These are phyloP conservation scores for Tephrocybe sp. DNA, from an alignment of 768 basidiomycete species.

Conservation along the genomic window DNA sequence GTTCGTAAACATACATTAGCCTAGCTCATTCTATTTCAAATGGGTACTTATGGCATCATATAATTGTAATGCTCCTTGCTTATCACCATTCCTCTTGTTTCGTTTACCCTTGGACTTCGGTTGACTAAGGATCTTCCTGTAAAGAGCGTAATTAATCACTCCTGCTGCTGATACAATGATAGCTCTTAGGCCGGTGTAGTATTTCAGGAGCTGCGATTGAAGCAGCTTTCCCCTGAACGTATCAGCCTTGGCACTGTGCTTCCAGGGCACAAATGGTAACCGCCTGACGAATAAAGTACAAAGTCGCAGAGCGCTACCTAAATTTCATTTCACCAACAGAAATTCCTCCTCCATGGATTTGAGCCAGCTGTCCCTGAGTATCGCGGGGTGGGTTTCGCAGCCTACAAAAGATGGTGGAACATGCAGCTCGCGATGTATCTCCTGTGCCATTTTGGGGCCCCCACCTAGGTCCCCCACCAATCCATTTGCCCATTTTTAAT, in stretches of 20 bases:
- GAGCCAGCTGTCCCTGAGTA: background rate
- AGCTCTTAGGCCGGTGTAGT: constrained; percentile 1
- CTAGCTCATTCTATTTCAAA: background rate
- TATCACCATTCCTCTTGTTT: background rate
- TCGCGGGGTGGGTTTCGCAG: too few species aligned
- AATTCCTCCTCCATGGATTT: background rate
- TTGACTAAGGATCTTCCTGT: constrained; percentile 9
- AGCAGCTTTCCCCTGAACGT: background rate
- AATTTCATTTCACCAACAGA: background rate
- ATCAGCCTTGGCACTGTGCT: background rate
- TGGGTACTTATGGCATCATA: background rate
- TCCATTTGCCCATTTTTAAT: background rate
- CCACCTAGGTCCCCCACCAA: background rate
- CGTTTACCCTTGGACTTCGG: constrained; percentile 2
- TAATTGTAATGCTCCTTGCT: background rate
- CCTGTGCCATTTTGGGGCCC: too few species aligned
- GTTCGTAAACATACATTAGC: constrained; percentile 1
- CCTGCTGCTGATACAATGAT: background rate
- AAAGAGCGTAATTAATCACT: constrained; percentile 8
- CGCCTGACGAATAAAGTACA: constrained; percentile 2
- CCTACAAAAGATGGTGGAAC: background rate
- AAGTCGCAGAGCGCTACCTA: constrained; percentile 1
- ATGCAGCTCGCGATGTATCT: background rate
- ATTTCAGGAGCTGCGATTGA: background rate
- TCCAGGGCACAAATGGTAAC: constrained; percentile 2